Base-by-base conservation (phyloP, 345 rosid genomes). In the Sonneratia caseolaris region DNA sequence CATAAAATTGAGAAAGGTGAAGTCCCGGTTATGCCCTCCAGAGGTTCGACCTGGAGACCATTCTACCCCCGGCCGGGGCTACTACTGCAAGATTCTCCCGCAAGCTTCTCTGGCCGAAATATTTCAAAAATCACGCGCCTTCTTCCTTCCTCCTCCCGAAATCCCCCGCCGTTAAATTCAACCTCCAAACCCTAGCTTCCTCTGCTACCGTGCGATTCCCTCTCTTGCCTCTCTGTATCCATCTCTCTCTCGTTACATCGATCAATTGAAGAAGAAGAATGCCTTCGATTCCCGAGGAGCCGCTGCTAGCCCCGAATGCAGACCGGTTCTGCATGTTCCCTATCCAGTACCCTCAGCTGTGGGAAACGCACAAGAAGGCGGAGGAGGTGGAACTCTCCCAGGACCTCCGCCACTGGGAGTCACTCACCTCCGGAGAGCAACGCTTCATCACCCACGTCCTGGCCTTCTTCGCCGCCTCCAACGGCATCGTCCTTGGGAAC, bases 361-460 rank as follows among this genome's bases (percentile, higher is more conserved):
- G 98, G 99, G 97, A 95, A 67, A 92, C 92, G 99, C 92, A 95
- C 84, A 92, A 95, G 89, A 88, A 95, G 2, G 98, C 98, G 3
- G 98, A 95, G 79, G 99, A 95, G 75, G 99, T 95, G 37, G 99
- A 95, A 57, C 86, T 95, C 66, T 95, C 99, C 4, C 82, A 82
- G 36, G 98, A 95, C 72, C 51, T 70, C 12, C 87, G 90, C 40
- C 91, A 90, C 72, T 92, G 99, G 99, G 97, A 88, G 21, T 0
- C 71, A 73, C 90, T 95, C 0, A 81, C 89, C 61, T 66, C 84
- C 68, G 97, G 79, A 14, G 98, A 95, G 74, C 87, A 85, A 24
- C 97, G 90, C 84, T 95, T 95, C 83, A 78, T 95, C 74, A 82
- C 82, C 45, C 99, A 95, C 78, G 92, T 95, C 14, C 96, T 94